Base-by-base conservation (phyloP, 2,329 filamentous ascomycete genomes). In the Aspergillus sclerotialis region DNA sequence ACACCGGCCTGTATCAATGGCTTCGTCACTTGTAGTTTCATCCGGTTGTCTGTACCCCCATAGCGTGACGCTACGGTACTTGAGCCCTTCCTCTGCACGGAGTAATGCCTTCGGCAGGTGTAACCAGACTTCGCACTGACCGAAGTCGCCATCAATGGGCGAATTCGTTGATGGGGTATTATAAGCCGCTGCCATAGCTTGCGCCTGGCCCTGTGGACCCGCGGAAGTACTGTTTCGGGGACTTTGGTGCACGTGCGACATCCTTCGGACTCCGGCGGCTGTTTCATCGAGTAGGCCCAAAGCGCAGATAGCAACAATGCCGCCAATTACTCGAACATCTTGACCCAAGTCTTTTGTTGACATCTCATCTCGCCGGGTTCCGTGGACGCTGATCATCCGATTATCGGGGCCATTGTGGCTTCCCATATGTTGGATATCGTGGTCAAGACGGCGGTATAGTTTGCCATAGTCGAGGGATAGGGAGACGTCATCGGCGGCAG, bases 391-490 rank as follows among this genome's bases (percentile, higher is more conserved):
- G 26, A 56, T 30, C 36, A 56, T 49, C 25, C 34, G 37, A n/a
- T 52, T 42, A 21, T 45, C 41, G 9, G 46, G 45, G 12, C 43
- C 39, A 5, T 41, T 30, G 5, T 46, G 40, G 17, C 50, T 46
- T 13, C 46, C 50, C 39, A 56, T 49, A 32, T 55, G 43, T 31
- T 46, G 52, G 21, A 63, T 44, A 24, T 55, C 54, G n/a, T 46
- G 39, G 25, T 60, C 55, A 25, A 70, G 45, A 7, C 53, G 58
- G 23, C 65, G 63, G 46, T 63, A 69, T 12, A 70, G 52, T 39
- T 65, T 67, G 23, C 67, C 66, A 46, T 71, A 71, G 43, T 67
- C 64, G 14, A 70, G 50, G 1, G 66, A 67, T 9, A 63, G 49
- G 9, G 56, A 60, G 35, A 70, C 62, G 39, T 69, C 59, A 36